phyloP scores from a whole-genome alignment of 371 early-diverging fungal genomes.

The Blakeslea trispora region DNA sequence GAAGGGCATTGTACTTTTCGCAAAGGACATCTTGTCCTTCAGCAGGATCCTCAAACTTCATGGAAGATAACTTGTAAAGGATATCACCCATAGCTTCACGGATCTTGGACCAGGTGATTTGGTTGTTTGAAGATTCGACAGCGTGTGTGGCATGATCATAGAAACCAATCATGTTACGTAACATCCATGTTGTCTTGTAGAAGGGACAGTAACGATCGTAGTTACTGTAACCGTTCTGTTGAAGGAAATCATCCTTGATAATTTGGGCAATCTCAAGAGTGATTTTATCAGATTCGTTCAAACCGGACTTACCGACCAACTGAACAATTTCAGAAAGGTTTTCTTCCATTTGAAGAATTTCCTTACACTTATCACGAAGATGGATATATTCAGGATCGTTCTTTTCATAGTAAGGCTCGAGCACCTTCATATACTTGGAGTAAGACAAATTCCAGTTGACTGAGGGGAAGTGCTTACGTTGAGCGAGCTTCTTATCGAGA shows the following conservation, averaged over 20 bases:
- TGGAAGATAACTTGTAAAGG: constrained; percentile 95
- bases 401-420: constrained; percentile 96
- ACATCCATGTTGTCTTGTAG: constrained; percentile 98
- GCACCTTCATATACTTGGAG: constrained; percentile 98
- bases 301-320: constrained; percentile 98
- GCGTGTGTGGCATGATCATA: constrained; percentile 94
- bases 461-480: constrained; percentile 99
- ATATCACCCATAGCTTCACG: constrained; percentile 93
- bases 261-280: constrained; percentile 97
- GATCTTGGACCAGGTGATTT: constrained; percentile 95
- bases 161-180: constrained; percentile 97
- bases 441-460: constrained; percentile 99
- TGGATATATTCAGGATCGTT: constrained; percentile 93
- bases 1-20: constrained; percentile 83
- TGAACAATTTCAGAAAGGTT: constrained; percentile 99
- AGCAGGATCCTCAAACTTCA: constrained; percentile 99
- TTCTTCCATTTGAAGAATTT: constrained; percentile 99
- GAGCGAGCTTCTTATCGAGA: constrained; percentile 99
- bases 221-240: constrained; percentile 99
- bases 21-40: constrained; percentile 89
- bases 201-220: constrained; percentile 99
- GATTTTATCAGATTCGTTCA: constrained; percentile 99
- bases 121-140: constrained; percentile 88
- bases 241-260: constrained; percentile 99
- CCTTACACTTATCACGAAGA: constrained; percentile 94